A percentile compares a stretch with the other conserved stretches of the same genome.
Evolutionary conservation across 495 filamentous ascomycete genomes (phyloP).

Genomic region (Podospora comata): DNA sequence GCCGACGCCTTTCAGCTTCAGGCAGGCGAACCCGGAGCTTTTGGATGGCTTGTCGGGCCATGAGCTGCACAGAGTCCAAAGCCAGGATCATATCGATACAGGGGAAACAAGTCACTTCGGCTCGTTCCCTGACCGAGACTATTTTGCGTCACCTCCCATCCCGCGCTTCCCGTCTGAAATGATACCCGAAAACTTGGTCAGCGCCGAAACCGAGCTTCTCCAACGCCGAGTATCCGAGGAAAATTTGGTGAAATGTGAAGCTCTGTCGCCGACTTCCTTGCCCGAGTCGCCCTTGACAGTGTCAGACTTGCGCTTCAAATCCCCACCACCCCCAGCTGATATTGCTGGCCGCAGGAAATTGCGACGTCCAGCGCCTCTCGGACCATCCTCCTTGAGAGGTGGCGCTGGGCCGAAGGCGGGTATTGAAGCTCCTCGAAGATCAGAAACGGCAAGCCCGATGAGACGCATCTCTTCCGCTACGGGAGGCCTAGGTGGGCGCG

Average conservation of each 20-base stretch:
- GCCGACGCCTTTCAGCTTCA: slow-evolving; percentile 17
- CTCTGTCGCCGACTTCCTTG: slow-evolving; percentile 30
- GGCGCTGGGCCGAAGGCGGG: slow-evolving; percentile 39
- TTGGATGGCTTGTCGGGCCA: slow-evolving; percentile 9
- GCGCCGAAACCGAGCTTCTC: slow-evolving; percentile 12
- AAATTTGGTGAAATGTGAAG: slow-evolving; percentile 22
- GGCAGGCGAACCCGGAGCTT: slow-evolving; percentile 8
- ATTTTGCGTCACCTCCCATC: slow-evolving; percentile 21
- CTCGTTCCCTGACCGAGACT: slow-evolving; percentile 26
- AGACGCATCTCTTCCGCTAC: slow-evolving; percentile 47
- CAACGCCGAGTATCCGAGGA: slow-evolving; percentile 22
- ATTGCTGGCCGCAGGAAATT: slow-evolving; percentile 49
- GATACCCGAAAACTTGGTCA: slow-evolving; percentile 15
- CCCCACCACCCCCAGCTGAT: slow-evolving; percentile 46
- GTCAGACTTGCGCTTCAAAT: slow-evolving; percentile 38
- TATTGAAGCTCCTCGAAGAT: slow-evolving; percentile 36
- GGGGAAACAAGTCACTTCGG: slow-evolving; percentile 14
- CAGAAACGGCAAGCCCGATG: slow-evolving; percentile 42
- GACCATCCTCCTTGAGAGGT: slow-evolving; percentile 35
- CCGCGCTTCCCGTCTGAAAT: slow-evolving; percentile 28
- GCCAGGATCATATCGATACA: slow-evolving; percentile 16
- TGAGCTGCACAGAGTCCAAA: slow-evolving; percentile 10
- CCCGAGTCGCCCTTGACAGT: slow-evolving; percentile 28
- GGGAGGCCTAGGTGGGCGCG: slow-evolving; percentile 35
- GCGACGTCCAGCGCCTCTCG: slow-evolving; percentile 42